Evolutionary conservation across 1,139 yeast genomes (phyloP), one percentile per base, ranked within the genome.

Genomic region (Suhomyces ambrosiae): DNA sequence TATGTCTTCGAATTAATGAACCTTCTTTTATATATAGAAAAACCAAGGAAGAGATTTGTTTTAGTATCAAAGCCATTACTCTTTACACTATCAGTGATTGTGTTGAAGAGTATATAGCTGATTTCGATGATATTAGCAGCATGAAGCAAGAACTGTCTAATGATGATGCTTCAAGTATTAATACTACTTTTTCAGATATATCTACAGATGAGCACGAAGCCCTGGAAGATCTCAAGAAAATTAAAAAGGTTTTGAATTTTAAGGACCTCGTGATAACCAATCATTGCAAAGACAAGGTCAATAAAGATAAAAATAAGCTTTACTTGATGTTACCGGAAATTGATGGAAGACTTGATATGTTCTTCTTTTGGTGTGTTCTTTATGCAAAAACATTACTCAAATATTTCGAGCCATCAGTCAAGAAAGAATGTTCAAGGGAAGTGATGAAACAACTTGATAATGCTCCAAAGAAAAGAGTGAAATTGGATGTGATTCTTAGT

Each of bases 301-400:
- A 49, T 21, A 47, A 51, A 23, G 65, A 64, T 38, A 50, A 48
- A 25, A 56, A 68, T 36, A 55, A 58, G 32, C 47, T 72, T 11
- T 36, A 46, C 5, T 52, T 70, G 14, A 38, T 48, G 5, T 51
- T 70, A 3, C 69, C 73, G 1, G 73, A 68, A 41, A 39, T 68
- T 8, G 73, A 70, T 35, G 74, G 68, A 2, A 50, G 72, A 13
- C 41, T 69, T 3, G 76, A 71, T 46, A 63, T 67, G 34, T 71
- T 71, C 45, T 60, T 71, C 33, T 54, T 68, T 3, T 72, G 77
- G 76, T 70, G 75, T 49, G 39, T 58, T 2, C 50, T 69, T 25
- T 72, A 72, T 42, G 76, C 76, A 6, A 42, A 49, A 25, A 61
- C 67, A 1, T 51, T 71, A 40, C 33, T 70, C n/a, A 53, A 61